Conservation (phyloP, 2,329 filamentous ascomycete genomes). For the Hypoxylon sp. region DNA sequence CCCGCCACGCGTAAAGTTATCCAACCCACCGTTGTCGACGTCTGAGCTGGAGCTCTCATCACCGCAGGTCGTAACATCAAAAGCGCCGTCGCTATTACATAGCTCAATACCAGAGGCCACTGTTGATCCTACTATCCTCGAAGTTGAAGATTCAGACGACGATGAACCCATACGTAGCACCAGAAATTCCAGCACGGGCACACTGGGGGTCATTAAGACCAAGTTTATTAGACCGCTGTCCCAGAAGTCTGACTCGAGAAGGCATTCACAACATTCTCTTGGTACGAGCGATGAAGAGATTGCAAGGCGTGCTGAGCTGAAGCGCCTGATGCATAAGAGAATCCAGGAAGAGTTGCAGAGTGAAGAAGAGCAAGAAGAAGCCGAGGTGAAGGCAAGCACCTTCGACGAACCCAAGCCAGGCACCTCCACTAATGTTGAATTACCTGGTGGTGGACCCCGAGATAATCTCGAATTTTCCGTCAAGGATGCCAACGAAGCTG, state of each 20-base stretch:
- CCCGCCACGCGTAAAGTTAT: slow-evolving; percentile 47
- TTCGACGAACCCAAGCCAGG: slow-evolving; percentile 47
- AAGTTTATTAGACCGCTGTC: slow-evolving; percentile 64
- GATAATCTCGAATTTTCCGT: slow-evolving; percentile 66
- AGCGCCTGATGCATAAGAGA: slow-evolving; percentile 67
- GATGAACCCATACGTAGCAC: slow-evolving; percentile 40
- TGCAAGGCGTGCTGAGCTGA: slow-evolving; percentile 69
- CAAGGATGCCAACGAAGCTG: slow-evolving; percentile 41
- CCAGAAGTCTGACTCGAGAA: slow-evolving; percentile 59
- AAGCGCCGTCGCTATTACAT: slow-evolving; percentile 45
- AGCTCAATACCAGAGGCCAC: slow-evolving; percentile 49
- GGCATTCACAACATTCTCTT: slow-evolving; percentile 59
- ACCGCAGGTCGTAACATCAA: slow-evolving; percentile 39
- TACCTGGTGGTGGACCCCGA: slow-evolving; percentile 61
- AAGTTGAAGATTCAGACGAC: slow-evolving; percentile 58
- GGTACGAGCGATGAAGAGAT: slow-evolving; percentile 67
- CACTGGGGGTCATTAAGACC: slow-evolving; percentile 62
- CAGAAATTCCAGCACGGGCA: slow-evolving; percentile 54
- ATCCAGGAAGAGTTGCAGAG: slow-evolving; percentile 71
- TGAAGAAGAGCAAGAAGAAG: slow-evolving; percentile 59
- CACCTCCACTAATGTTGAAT: slow-evolving; percentile 48
- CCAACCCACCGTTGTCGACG: slow-evolving; percentile 38
- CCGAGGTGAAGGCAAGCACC: slow-evolving; percentile 51
- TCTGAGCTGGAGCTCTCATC: slow-evolving; percentile 45
- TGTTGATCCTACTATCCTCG: slow-evolving; percentile 56